Evolutionary conservation across 2,329 filamentous ascomycete genomes (phyloP).

Genomic region (Blumeria graminis): DNA sequence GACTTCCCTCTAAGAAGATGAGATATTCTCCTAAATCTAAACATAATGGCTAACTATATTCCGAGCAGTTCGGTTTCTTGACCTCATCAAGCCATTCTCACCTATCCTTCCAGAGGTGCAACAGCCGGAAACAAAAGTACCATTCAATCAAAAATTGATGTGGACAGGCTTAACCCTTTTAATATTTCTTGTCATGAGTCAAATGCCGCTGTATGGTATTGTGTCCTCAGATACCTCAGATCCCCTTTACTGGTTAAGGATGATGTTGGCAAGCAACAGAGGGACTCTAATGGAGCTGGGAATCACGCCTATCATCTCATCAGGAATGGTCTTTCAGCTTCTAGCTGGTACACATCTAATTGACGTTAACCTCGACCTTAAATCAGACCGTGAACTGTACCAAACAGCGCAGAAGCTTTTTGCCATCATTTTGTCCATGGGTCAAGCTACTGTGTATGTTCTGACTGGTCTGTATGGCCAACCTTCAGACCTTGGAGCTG

Average conservation of each 20-base stretch:
- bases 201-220: slow-evolving; percentile 98
- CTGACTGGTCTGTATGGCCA: slow-evolving; percentile 95
- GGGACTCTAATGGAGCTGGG: slow-evolving; percentile 90
- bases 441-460: slow-evolving; percentile 93
- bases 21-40: slow-evolving; percentile 1
- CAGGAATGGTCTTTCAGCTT: slow-evolving; percentile 99
- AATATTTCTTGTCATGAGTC: slow-evolving; percentile 99
- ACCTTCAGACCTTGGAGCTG: slow-evolving; percentile 85
- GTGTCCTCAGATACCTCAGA: slow-evolving; percentile 97
- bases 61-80: slow-evolving; percentile 76
- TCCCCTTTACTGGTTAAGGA: slow-evolving; percentile 96
- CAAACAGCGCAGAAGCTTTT: slow-evolving; percentile 98
- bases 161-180: slow-evolving; percentile 85
- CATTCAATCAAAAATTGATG: slow-evolving; percentile 97
- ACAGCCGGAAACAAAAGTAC: slow-evolving; percentile 92
- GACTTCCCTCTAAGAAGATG: slow-evolving; percentile 8
- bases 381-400: slow-evolving; percentile 98
- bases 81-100: slow-evolving; percentile 98
- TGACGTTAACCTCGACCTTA: slow-evolving; percentile 98
- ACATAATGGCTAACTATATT: slow-evolving; percentile 10
- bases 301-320: slow-evolving; percentile 97
- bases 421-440: slow-evolving; percentile 91
- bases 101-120: slow-evolving; percentile 98
- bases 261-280: slow-evolving; percentile 99
- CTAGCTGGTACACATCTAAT: slow-evolving; percentile 98